Evolutionary conservation across 768 basidiomycete species (phyloP), one percentile per base, ranked within the genome.

Genomic region (Calocybe cyanea): DNA sequence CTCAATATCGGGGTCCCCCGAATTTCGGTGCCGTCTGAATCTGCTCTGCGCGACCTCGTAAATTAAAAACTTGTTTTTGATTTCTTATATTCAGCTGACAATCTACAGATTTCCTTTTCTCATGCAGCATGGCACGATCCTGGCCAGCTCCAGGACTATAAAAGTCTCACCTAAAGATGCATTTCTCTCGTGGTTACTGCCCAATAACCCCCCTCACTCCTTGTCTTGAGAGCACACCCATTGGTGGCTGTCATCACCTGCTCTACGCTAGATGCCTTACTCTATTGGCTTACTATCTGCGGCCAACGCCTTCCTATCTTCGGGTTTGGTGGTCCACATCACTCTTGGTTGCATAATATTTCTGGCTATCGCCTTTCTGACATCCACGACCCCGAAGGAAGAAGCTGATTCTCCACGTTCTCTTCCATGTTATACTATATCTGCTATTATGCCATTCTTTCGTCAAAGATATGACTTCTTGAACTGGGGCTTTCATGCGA

Each of bases 391-490:
- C 31, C 68, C 75, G 53, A 71, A 75, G 45, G 74, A 77, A 49
- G 70, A 64, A 24, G 59, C 66, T 11, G 78, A 82, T 53, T 62
- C 73, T 33, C 80, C 86, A 41, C 70, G 67, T 37, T 69, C 67
- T 41, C 68, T 88, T 5, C 85, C 85, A 34, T 77, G 80, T 34
- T 67, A 69, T 33, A 73, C 76, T 46, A 66, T 84, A 45, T 71
- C 78, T 55, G 72, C 77, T 51, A 81, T 84, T 44, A 58, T 67
- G 23, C 78, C 84, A 13, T 89, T 89, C 71, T 87, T 87, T 61
- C 77, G 75, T 37, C 67, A 65, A 53, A 75, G 85, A 43, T 81
- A 80, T 57, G 85, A 87, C 57, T 89, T 89, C 61, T 58, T 89
- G 49, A 81, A 79, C 56, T 77, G 80, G 69, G 85, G 80, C 11